These are phyloP conservation scores for Tremella fuciformis DNA, from an alignment of 768 basidiomycete genomes.

Conservation along the genomic window DNA sequence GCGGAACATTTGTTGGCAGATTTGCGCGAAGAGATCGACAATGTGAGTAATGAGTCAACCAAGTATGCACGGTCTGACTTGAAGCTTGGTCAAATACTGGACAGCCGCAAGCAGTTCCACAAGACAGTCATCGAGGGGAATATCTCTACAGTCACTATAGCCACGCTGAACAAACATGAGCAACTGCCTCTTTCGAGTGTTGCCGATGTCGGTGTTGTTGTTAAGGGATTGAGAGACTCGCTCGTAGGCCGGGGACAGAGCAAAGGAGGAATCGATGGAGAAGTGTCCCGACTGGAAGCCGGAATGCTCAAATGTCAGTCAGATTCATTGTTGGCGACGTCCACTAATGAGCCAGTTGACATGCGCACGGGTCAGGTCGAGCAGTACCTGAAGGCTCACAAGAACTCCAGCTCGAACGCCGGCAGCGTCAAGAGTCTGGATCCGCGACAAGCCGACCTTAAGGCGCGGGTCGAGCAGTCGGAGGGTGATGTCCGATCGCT, in stretches of 20 bases:
- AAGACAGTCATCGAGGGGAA: slow-evolving; percentile 16
- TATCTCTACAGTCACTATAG: slow-evolving; percentile 53
- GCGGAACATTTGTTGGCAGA: slow-evolving; percentile 58
- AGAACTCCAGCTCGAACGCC: slow-evolving; percentile 73
- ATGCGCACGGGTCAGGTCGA: slow-evolving; percentile 79
- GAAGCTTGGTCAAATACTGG: slow-evolving; percentile 58
- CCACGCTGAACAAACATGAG: slow-evolving; percentile 62
- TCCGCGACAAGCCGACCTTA: slow-evolving; percentile 55
- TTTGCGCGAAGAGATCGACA: slow-evolving; percentile 60
- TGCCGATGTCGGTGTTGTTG: slow-evolving; percentile 58
- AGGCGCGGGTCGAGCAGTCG: slow-evolving; percentile 57
- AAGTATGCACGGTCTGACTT: neutral
- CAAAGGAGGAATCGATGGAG: slow-evolving; percentile 18
- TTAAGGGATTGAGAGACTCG: slow-evolving; percentile 22
- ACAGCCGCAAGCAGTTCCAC: slow-evolving; percentile 53
- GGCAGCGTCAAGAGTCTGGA: slow-evolving; percentile 74
- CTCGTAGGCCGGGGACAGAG: slow-evolving; percentile 22
- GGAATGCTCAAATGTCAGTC: slow-evolving; percentile 45
- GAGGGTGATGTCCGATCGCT: slow-evolving; percentile 68
- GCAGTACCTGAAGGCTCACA: slow-evolving; percentile 72
- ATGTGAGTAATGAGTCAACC: slow-evolving; percentile 56
- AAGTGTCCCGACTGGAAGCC: slow-evolving; percentile 45
- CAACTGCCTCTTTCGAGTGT: slow-evolving; percentile 57
- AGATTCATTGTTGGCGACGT: neutral
- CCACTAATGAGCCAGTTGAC: slow-evolving; percentile 58